Evolutionary conservation across 768 basidiomycete species (phyloP), one percentile per base, ranked within the genome.

Genomic region (Daedaleopsis nitida): DNA sequence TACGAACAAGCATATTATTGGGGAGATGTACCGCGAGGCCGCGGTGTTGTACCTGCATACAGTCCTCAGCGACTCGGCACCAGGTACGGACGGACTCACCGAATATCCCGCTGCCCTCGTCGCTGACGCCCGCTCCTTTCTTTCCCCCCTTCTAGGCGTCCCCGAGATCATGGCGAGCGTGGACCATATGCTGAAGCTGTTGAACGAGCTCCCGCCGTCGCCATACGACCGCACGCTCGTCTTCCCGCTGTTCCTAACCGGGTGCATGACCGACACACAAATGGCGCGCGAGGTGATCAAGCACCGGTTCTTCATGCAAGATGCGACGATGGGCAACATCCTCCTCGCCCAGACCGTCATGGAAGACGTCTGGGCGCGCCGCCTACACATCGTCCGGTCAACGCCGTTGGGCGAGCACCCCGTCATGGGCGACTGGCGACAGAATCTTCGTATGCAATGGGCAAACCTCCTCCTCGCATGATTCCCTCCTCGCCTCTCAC

Each of bases 161-260:
- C 81, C 86, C 52, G 91, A 92, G 72, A 90, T 94, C 65, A 75
- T 71, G 57, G 74, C 77, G 43, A 84, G 83, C 10, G 84, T 89
- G 34, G 81, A 82, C 27, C 71, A 69, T 45, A 80, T 91, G 51
- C 75, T 84, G 54, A 81, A 81, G 48, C 74, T 81, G 21, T 70
- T 91, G 57, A 75, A 77, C 58, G 80, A 81, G 65, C 70, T 91
- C 55, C 81, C 80, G 27, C 73, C 83, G 44, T 85, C 86, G 16
- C 78, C 83, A 59, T 73, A 84, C 45, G 91, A 94, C 72, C 83
- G 88, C 58, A 80, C 83, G 9, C 73, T 92, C 44, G 77, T 90
- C 21, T 88, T 92, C 73, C 90, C 91, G 32, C 81, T 91, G 57
- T 87, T 85, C 70, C 76, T 94, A 44, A 85, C 87, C 34, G 91